A percentile compares a stretch with the other conserved stretches of the same genome.
Evolutionary conservation across 2,329 filamentous ascomycete species (phyloP).

Genomic region (Coleophoma crateriformis): DNA sequence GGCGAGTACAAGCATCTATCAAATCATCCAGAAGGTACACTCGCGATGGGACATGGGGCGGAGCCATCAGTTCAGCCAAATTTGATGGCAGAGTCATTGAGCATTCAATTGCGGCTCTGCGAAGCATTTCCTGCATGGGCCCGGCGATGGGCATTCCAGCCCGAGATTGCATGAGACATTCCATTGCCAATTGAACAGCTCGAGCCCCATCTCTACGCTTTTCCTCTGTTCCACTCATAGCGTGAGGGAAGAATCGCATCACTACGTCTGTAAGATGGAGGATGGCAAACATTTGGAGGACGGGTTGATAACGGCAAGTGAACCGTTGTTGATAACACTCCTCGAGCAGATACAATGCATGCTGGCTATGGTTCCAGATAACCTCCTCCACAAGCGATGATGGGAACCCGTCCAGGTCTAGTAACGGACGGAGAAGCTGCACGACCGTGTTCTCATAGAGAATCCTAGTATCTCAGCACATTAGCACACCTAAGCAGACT

Average conservation of each 20-base stretch:
- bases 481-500: not conserved
- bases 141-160: conserved; percentile 24
- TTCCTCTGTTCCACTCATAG: conserved; percentile 7
- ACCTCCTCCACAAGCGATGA: conserved; percentile 16
- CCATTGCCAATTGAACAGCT: conserved; percentile 22
- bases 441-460: conserved; percentile 22
- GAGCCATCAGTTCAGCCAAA: conserved; percentile 11
- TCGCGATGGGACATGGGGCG: conserved; percentile 3
- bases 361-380: conserved; percentile 24
- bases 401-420: conserved; percentile 21
- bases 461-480: conserved; percentile 20
- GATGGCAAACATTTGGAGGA: conserved; percentile 26
- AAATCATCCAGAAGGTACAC: conserved; percentile 23
- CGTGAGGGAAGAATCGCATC: conserved; percentile 23
- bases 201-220: conserved; percentile 17
- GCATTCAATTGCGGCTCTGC: conserved; percentile 17
- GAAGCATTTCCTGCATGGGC: conserved; percentile 24
- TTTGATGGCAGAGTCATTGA: conserved; percentile 16
- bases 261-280: conserved; percentile 25
- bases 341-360: conserved; percentile 24
- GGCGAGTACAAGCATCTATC: conserved; percentile 24
- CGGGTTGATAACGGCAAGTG: conserved; percentile 25
- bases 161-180: conserved; percentile 21
- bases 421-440: conserved; percentile 24
- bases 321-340: conserved; percentile 22